These are phyloP conservation scores for Aquilaria malaccensis DNA, from an alignment of 345 rosid species.

Conservation along the genomic window DNA sequence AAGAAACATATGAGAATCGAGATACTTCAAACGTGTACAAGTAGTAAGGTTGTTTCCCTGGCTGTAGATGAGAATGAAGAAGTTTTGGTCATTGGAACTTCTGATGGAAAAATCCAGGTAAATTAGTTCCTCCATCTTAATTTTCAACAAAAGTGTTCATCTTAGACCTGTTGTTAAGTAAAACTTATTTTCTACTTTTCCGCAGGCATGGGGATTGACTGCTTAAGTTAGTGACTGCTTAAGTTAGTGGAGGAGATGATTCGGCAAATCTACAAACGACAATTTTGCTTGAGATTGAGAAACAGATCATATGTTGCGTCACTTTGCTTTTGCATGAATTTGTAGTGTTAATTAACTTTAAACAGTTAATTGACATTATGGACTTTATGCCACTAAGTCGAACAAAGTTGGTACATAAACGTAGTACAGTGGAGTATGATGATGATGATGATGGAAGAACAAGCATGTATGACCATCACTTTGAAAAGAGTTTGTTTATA, in stretches of 20 bases:
- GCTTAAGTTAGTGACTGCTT: slow-evolving; percentile 16
- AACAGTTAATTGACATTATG: too few species aligned
- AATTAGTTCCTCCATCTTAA: background rate
- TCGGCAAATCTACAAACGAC: too few species aligned
- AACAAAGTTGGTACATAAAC: too few species aligned
- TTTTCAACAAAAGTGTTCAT: background rate
- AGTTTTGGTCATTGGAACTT: slow-evolving; percentile 47
- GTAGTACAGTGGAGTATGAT: too few species aligned
- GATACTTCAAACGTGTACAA: slow-evolving; percentile 35
- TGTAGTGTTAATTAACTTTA: too few species aligned
- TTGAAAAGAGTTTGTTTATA: too few species aligned
- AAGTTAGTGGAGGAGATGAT: background rate
- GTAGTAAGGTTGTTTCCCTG: slow-evolving; percentile 37
- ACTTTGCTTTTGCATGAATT: too few species aligned
- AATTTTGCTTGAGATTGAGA: too few species aligned
- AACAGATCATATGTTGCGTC: too few species aligned
- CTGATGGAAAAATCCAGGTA: slow-evolving; percentile 64
- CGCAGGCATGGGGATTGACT: slow-evolving; percentile 52
- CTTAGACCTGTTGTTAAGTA: background rate
- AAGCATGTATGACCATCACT: too few species aligned
- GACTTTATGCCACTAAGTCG: too few species aligned
- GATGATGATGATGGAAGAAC: too few species aligned
- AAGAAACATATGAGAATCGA: slow-evolving; percentile 45
- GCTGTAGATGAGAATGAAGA: slow-evolving; percentile 48
- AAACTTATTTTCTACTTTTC: background rate